A percentile compares a stretch with the other conserved stretches of the same genome.
These are phyloP conservation scores for Boletus pseudopeckii DNA, from an alignment of 768 basidiomycete genomes.

Conservation along the genomic window DNA sequence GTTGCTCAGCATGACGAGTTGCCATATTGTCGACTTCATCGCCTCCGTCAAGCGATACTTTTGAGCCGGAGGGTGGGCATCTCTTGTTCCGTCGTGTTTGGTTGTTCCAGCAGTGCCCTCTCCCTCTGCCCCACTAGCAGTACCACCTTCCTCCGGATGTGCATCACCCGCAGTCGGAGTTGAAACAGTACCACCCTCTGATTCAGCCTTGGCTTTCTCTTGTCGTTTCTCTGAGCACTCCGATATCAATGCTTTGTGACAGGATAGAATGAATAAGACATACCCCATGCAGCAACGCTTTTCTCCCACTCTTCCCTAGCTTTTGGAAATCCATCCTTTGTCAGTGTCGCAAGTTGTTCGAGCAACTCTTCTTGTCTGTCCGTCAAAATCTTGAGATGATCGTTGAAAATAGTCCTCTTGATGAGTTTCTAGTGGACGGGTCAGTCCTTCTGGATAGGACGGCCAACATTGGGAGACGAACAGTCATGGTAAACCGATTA, in stretches of 20 bases:
- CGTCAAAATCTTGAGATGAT: slow-evolving; percentile 64
- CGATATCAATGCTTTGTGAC: not conserved
- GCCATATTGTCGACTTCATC: slow-evolving; percentile 81
- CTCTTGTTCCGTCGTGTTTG: slow-evolving; percentile 34
- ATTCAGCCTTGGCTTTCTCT: slow-evolving; percentile 48
- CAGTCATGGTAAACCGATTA: slow-evolving; percentile 92
- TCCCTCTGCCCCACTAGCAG: slow-evolving; percentile 26
- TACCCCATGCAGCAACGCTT: slow-evolving; percentile 67
- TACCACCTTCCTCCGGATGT: slow-evolving; percentile 32
- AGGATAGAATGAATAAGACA: slow-evolving; percentile 14
- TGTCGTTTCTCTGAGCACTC: slow-evolving; percentile 44
- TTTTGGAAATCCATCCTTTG: slow-evolving; percentile 62
- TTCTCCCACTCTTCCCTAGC: slow-evolving; percentile 78
- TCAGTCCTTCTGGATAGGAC: slow-evolving; percentile 6
- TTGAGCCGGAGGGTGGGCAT: slow-evolving; percentile 64
- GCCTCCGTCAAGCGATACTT: slow-evolving; percentile 75
- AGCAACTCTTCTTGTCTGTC: slow-evolving; percentile 70
- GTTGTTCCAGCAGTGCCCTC: slow-evolving; percentile 16
- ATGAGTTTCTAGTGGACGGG: slow-evolving; percentile 70
- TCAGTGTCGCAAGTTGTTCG: slow-evolving; percentile 54
- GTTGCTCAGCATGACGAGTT: slow-evolving; percentile 76
- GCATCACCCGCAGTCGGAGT: slow-evolving; percentile 24
- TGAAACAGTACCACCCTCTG: slow-evolving; percentile 32
- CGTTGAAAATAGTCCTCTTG: slow-evolving; percentile 79
- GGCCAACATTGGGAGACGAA: slow-evolving; percentile 33